These are phyloP conservation scores for Noccaea caerulescens DNA, from an alignment of 345 rosid species.

Conservation along the genomic window DNA sequence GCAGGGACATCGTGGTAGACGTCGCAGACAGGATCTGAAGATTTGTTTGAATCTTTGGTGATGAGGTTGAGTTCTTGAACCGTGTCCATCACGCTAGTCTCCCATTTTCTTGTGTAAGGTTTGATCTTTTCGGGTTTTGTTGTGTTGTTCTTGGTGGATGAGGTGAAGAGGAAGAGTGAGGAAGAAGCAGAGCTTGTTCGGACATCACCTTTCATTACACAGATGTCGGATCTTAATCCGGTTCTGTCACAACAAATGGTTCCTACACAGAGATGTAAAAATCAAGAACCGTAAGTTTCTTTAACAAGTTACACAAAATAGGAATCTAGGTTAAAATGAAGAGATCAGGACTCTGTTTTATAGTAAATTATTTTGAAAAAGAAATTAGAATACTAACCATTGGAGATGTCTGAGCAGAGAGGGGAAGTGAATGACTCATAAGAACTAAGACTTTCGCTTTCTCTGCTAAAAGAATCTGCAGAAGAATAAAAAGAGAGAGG, in stretches of 20 bases:
- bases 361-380: not conserved
- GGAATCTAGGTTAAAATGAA: not conserved
- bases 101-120: constrained; percentile 94
- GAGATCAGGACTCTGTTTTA: constrained; percentile 19
- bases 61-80: constrained; percentile 66
- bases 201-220: constrained; percentile 79
- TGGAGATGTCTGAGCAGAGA: constrained; percentile 57
- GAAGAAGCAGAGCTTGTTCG: constrained; percentile 67
- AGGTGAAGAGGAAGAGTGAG: constrained; percentile 60
- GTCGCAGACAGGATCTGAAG: constrained; percentile 50
- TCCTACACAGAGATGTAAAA: constrained; percentile 52
- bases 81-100: constrained; percentile 68
- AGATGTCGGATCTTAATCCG: constrained; percentile 63
- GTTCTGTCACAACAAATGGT: constrained; percentile 77
- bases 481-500: constrained; percentile 23
- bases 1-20: constrained; percentile 69
- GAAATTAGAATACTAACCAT: constrained; percentile 51
- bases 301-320: not conserved
- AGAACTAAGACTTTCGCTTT: constrained; percentile 44
- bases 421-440: constrained; percentile 44
- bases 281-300: constrained; percentile 10
- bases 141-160: constrained; percentile 35
- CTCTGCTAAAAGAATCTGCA: constrained; percentile 62
- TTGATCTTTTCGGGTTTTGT: constrained; percentile 63
- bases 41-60: constrained; percentile 38